Evolutionary conservation across 257 asterid species (phyloP).

Genomic region (Solanum clarkiae): DNA sequence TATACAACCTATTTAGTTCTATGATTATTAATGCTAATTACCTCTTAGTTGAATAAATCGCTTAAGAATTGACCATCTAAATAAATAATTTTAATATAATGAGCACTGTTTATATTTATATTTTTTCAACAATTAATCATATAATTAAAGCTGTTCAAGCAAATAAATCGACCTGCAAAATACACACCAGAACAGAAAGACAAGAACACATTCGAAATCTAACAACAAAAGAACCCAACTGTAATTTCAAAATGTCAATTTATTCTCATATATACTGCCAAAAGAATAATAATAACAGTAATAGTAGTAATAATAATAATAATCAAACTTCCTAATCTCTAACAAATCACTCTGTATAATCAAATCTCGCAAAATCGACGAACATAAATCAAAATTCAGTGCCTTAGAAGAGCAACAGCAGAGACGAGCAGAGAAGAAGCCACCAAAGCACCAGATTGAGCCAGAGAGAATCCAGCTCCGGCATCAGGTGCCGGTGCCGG

Average conservation of each 20-base stretch:
- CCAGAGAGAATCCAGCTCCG: conserved; percentile 15
- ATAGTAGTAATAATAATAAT: not conserved
- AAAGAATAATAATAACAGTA: not conserved
- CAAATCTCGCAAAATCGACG: not conserved
- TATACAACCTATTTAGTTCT: too few relatives aligned
- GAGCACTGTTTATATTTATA: too few relatives aligned
- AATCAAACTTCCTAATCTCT: not conserved
- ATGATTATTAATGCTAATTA: too few relatives aligned
- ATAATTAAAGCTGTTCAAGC: too few relatives aligned
- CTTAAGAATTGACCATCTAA: too few relatives aligned
- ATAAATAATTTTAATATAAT: too few relatives aligned
- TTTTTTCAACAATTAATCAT: too few relatives aligned
- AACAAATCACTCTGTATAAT: not conserved
- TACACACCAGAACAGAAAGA: not conserved
- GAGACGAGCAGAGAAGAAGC: conserved; percentile 10
- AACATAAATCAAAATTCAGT: not conserved
- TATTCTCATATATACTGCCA: not conserved
- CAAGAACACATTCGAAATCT: not conserved
- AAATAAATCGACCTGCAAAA: too few relatives aligned
- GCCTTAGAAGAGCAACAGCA: conserved; percentile 13
- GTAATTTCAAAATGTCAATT: not conserved
- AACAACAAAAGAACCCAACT: not conserved
- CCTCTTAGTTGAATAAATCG: too few relatives aligned
- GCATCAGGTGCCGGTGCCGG: conserved; percentile 17
- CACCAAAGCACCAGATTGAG: conserved; percentile 11